Evolutionary conservation across 2,329 filamentous ascomycete species (phyloP).

Genomic region (Pseudohalonectria lignicola): DNA sequence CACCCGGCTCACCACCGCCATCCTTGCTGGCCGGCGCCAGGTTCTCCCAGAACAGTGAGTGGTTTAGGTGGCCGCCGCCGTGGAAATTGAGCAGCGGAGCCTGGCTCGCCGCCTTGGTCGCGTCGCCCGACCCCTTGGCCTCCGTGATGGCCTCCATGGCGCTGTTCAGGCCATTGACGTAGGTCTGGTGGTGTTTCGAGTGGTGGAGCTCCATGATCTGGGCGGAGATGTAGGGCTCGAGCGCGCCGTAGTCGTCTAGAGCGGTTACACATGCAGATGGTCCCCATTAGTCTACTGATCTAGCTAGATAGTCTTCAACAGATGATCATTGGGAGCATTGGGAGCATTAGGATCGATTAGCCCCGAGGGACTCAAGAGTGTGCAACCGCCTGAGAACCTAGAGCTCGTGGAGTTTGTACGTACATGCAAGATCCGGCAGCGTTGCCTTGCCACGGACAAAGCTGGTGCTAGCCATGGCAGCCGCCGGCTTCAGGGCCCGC

Average conservation of each 20-base stretch:
- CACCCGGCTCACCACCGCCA: conserved; percentile 48
- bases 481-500: conserved; percentile 48
- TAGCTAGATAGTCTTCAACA: no score
- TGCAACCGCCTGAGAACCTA: no score
- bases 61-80: conserved; percentile 87
- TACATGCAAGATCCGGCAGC: conserved; percentile 71
- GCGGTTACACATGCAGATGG: no score
- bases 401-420: no score
- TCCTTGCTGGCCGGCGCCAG: conserved; percentile 56
- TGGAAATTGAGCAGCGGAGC: conserved; percentile 66
- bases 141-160: conserved; percentile 49
- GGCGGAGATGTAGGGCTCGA: conserved; percentile 70
- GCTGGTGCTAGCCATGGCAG: conserved; percentile 59
- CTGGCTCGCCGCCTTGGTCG: conserved; percentile 34
- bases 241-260: conserved; percentile 88
- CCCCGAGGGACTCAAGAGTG: no score
- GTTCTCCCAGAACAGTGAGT: conserved; percentile 87
- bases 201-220: conserved; percentile 80
- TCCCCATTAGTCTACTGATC: no score
- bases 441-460: conserved; percentile 84
- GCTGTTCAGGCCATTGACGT: conserved; percentile 65
- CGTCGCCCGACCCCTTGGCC: conserved; percentile 53
- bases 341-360: no score
- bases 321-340: background rate
- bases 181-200: conserved; percentile 68